A percentile compares a stretch with the other conserved stretches of the same genome.
Evolutionary conservation across 139 green algal genomes (phyloP).

Genomic region (Gonium pectorale): DNA sequence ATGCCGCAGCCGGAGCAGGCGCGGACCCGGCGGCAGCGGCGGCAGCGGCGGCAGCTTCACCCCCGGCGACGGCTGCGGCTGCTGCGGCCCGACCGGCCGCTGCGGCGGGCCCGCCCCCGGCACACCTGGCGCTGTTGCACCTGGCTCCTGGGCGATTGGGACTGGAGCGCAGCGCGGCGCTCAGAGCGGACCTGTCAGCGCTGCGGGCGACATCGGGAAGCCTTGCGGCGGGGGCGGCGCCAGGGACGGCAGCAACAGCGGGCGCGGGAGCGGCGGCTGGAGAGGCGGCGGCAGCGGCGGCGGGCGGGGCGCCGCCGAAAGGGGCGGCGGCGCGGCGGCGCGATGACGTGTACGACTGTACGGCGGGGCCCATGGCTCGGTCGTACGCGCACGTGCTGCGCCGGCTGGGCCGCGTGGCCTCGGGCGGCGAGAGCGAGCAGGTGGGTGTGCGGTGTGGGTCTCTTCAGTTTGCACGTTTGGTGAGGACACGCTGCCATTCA

Average conservation of each 20-base stretch:
- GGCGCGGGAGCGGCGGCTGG: neutral
- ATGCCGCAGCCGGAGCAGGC: too few relatives aligned
- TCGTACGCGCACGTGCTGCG: slow-evolving; percentile 27
- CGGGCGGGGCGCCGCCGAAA: neutral
- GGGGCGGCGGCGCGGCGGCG: neutral
- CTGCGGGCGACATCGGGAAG: neutral
- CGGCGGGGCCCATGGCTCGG: slow-evolving; percentile 28
- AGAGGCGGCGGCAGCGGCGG: neutral
- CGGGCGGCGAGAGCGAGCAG: slow-evolving; percentile 14
- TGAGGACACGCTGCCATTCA: too few relatives aligned
- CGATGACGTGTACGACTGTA: neutral
- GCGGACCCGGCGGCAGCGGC: neutral
- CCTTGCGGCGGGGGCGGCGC: neutral
- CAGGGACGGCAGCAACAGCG: neutral
- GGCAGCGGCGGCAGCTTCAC: neutral
- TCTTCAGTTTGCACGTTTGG: too few relatives aligned
- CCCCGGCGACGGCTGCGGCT: neutral
- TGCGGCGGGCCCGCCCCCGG: neutral
- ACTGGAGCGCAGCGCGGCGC: slow-evolving; percentile 16
- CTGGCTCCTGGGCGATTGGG: slow-evolving; percentile 7
- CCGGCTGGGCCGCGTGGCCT: slow-evolving; percentile 24
- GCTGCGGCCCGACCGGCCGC: neutral
- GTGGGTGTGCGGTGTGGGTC: too few relatives aligned
- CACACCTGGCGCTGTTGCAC: neutral
- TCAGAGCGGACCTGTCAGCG: neutral